phyloP scores from a whole-genome alignment of 164 flowering plant genomes.

The Stephania cephalantha region DNA sequence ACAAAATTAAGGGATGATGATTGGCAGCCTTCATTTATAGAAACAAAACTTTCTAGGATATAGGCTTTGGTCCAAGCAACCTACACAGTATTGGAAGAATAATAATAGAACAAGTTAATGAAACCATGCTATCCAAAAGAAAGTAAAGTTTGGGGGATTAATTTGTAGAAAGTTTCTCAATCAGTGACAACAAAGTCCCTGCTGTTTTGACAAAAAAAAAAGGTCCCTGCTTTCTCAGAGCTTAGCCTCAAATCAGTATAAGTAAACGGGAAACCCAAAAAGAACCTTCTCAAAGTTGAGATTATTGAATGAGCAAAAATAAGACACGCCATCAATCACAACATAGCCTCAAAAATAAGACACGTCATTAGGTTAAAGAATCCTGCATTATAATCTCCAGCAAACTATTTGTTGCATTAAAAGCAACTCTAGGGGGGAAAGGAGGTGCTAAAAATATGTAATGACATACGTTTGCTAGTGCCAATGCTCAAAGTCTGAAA shows the following conservation, averaged over 20 bases:
- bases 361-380: not conserved
- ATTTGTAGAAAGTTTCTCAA: not conserved
- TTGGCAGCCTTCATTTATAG: not conserved
- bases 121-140: not conserved
- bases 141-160: not conserved
- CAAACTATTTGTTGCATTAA: not conserved
- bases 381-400: not conserved
- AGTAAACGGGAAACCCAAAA: not conserved
- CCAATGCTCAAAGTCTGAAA: not conserved
- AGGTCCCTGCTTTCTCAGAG: too few species aligned
- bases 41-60: not conserved
- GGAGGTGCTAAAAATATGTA: not conserved
- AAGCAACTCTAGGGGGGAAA: not conserved
- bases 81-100: not conserved
- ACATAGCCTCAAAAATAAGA: too few species aligned
- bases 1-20: not conserved
- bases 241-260: not conserved
- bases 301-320: too few species aligned
- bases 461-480: not conserved
- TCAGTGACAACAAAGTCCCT: too few species aligned
- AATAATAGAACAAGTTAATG: not conserved
- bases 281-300: too few species aligned
- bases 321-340: too few species aligned
- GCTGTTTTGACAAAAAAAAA: too few species aligned
- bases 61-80: not conserved